Percentiles rank a stretch among this genome's conserved stretches.
phyloP scores from a whole-genome alignment of 1,284 basidiomycete genomes.

The Grifola frondosa region DNA sequence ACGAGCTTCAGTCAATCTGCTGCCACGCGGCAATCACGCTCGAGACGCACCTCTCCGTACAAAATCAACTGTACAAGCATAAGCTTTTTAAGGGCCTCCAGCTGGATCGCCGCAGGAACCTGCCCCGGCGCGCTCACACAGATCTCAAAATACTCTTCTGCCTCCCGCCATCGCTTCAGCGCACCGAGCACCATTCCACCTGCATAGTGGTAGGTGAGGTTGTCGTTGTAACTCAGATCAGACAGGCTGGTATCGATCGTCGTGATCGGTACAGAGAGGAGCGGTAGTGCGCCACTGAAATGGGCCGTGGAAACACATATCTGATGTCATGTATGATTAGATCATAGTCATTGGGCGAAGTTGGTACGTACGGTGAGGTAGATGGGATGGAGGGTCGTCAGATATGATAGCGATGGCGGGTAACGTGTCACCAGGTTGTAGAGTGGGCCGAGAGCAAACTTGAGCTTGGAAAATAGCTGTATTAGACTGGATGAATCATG shows the following conservation, averaged over 20 bases:
- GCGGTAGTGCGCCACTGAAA: slow-evolving; percentile 53
- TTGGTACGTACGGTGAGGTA: slow-evolving; percentile 39
- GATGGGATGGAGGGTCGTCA: slow-evolving; percentile 69
- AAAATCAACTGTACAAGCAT: slow-evolving; percentile 73
- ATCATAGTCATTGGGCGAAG: background rate
- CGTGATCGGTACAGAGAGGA: slow-evolving; percentile 59
- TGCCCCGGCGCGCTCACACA: slow-evolving; percentile 71
- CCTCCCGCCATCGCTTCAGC: slow-evolving; percentile 60
- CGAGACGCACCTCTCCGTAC: slow-evolving; percentile 57
- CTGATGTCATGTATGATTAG: slow-evolving; percentile 4
- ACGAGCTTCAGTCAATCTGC: slow-evolving; percentile 1
- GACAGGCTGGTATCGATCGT: slow-evolving; percentile 50
- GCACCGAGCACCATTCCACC: slow-evolving; percentile 65
- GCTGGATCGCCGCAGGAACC: slow-evolving; percentile 66
- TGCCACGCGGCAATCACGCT: background rate
- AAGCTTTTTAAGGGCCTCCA: slow-evolving; percentile 85
- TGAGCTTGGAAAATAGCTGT: slow-evolving; percentile 21
- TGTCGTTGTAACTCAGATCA: slow-evolving; percentile 71
- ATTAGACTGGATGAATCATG: background rate
- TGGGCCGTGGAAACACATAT: slow-evolving; percentile 48
- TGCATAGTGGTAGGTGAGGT: slow-evolving; percentile 75
- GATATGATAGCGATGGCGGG: slow-evolving; percentile 50
- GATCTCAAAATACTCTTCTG: slow-evolving; percentile 76
- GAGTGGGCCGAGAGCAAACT: slow-evolving; percentile 57
- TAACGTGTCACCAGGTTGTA: slow-evolving; percentile 60